Conservation (phyloP, 176 grass and related monocot genomes). For the Ensete glaucum region DNA sequence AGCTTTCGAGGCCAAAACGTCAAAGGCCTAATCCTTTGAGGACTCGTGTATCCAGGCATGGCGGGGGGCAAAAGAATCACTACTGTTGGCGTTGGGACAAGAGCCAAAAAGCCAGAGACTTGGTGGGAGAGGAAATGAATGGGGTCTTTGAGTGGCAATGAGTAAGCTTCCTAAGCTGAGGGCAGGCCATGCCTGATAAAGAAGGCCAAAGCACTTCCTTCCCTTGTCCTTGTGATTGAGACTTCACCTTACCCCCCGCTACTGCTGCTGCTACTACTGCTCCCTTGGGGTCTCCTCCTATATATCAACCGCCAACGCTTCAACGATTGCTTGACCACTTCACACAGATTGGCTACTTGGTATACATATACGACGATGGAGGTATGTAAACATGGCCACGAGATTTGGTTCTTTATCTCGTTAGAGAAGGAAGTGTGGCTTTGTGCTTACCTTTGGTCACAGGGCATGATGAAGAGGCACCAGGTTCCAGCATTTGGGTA, state of each 20-base stretch:
- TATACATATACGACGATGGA: neutral
- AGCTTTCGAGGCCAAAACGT: neutral
- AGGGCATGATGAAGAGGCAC: neutral
- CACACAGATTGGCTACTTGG: too few relatives aligned
- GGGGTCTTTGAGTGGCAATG: conserved; percentile 8
- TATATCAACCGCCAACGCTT: neutral
- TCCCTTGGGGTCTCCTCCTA: neutral
- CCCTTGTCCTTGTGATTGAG: conserved; percentile 2
- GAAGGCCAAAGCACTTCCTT: conserved; percentile 16
- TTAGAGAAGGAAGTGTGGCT: too few relatives aligned
- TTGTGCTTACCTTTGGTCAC: neutral
- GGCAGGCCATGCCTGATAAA: conserved; percentile 9
- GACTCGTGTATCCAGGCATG: neutral
- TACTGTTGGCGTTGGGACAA: neutral
- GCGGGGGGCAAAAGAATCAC: neutral
- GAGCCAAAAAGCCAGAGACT: neutral
- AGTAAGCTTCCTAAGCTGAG: conserved; percentile 3
- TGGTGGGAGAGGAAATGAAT: neutral
- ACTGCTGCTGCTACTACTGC: neutral
- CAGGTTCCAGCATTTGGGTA: conserved; percentile 5
- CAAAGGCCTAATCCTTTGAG: neutral
- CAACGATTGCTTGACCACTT: neutral
- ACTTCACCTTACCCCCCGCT: neutral
- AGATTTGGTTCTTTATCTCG: neutral
- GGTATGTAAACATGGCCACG: neutral